A percentile compares a stretch with the other conserved stretches of the same genome.
Conservation (phyloP, 2,329 filamentous ascomycete species). For the Fusarium longipes region DNA sequence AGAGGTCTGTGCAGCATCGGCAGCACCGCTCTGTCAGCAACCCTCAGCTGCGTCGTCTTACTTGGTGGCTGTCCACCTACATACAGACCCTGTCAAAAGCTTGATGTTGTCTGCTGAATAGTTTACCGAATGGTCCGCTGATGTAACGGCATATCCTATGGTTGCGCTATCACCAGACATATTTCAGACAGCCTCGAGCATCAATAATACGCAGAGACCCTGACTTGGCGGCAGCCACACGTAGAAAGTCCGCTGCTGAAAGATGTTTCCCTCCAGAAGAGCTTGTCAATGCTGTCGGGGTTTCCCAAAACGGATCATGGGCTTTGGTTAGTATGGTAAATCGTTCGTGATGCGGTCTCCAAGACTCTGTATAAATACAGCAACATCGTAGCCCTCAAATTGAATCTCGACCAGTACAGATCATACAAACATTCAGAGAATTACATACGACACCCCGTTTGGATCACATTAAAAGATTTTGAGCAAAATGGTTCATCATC, state of each 20-base stretch:
- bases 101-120: background rate
- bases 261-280: background rate
- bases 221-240: background rate
- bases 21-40: background rate
- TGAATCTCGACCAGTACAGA: fast-evolving
- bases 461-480: too few relatives aligned
- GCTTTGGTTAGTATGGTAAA: background rate
- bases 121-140: background rate
- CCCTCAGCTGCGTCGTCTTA: background rate
- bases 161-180: background rate
- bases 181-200: background rate
- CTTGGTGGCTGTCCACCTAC: background rate
- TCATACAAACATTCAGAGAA: too few relatives aligned
- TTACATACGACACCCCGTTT: fast-evolving
- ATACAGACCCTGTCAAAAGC: background rate
- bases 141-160: background rate
- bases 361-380: background rate
- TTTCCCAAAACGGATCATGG: background rate
- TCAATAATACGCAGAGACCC: background rate
- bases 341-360: fast-evolving
- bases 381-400: fast-evolving
- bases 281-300: fast-evolving
- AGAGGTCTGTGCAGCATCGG: background rate
- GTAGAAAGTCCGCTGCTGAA: too few relatives aligned
- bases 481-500: background rate